Conservation (phyloP, 768 basidiomycete species). For the Termitomyces sp. region DNA sequence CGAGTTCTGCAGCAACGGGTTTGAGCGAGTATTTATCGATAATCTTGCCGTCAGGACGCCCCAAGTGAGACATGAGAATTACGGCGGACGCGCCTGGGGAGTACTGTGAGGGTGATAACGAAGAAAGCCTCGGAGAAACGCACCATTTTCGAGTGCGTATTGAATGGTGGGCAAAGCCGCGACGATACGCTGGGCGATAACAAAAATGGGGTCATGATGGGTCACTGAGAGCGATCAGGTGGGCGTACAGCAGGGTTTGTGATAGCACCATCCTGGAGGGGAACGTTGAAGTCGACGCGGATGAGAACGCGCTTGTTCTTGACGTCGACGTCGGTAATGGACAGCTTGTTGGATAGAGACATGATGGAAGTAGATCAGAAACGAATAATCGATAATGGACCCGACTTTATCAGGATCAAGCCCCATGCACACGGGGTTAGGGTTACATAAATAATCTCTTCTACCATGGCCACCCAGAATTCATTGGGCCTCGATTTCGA, state of each 20-base stretch:
- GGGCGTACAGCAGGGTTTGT: constrained; percentile 90
- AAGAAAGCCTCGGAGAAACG: not conserved
- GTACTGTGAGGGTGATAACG: not conserved
- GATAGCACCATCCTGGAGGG: constrained; percentile 86
- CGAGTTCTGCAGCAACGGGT: constrained; percentile 80
- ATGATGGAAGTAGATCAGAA: constrained; percentile 38
- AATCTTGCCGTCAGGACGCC: constrained; percentile 91
- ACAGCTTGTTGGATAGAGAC: constrained; percentile 94
- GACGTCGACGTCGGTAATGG: constrained; percentile 89
- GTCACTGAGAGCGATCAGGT: constrained; percentile 8
- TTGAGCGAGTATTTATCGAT: constrained; percentile 87
- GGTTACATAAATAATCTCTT: constrained; percentile 19
- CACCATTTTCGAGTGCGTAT: constrained; percentile 86
- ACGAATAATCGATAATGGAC: constrained; percentile 7
- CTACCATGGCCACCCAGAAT: constrained; percentile 47
- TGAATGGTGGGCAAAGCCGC: constrained; percentile 94
- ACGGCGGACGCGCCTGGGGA: constrained; percentile 71
- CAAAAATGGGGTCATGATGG: constrained; percentile 11
- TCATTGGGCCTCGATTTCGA: constrained; percentile 72
- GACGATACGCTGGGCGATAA: constrained; percentile 76
- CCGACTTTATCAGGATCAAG: constrained; percentile 3
- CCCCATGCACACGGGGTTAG: constrained; percentile 22
- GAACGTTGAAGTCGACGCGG: constrained; percentile 96
- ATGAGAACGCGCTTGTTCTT: constrained; percentile 87
- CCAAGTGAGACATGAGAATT: constrained; percentile 96